phyloP scores from a whole-genome alignment of 2,329 filamentous ascomycete genomes.

The Madurella fahalii region DNA sequence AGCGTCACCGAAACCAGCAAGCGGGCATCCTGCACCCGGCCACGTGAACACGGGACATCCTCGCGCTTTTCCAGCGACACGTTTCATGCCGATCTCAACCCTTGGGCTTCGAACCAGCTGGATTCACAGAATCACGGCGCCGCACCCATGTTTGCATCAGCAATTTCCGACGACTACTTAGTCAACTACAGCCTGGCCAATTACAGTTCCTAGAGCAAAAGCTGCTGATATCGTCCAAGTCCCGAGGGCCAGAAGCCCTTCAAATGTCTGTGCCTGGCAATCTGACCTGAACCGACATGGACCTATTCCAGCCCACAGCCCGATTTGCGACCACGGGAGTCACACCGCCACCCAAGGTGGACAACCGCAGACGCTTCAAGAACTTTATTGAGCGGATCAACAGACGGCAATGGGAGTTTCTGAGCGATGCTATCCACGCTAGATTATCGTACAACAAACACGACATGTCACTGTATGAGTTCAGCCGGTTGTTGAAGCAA shows the following conservation, averaged over 20 bases:
- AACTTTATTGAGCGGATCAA: slow-evolving; percentile 20
- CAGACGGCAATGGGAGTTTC: slow-evolving; percentile 14
- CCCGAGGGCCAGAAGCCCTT: neutral
- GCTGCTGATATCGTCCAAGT: no score
- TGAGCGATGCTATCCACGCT: slow-evolving; percentile 7
- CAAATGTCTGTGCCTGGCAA: neutral
- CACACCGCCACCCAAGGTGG: slow-evolving; percentile 8
- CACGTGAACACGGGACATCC: slow-evolving; percentile 3
- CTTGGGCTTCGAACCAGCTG: no score
- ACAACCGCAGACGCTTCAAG: slow-evolving; percentile 17
- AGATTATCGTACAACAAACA: slow-evolving; percentile 16
- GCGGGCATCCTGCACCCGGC: neutral
- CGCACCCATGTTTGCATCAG: no score
- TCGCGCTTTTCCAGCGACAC: neutral
- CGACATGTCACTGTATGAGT: slow-evolving; percentile 14
- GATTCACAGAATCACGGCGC: no score
- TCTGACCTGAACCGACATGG: neutral
- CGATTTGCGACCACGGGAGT: slow-evolving; percentile 9
- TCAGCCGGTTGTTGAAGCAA: slow-evolving; percentile 13
- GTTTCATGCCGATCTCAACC: no score
- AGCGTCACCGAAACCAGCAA: no score
- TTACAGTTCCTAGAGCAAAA: no score
- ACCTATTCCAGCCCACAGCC: neutral
- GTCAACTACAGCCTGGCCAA: no score
- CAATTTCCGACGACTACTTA: no score